Percentiles rank a stretch among this genome's conserved stretches.
phyloP scores from a whole-genome alignment of 345 rosid genomes.

The Gossypium ekmanianum region DNA sequence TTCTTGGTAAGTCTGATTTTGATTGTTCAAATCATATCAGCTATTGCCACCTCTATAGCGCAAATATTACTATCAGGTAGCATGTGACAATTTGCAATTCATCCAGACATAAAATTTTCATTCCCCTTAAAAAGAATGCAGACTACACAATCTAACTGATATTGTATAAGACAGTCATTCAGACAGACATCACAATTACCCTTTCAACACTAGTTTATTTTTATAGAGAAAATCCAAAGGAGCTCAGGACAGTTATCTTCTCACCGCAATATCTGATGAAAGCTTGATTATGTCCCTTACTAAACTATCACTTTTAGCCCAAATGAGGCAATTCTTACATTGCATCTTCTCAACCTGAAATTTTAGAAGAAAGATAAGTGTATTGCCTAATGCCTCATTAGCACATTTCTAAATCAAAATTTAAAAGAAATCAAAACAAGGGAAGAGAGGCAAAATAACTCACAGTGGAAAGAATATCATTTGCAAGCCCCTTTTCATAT shows the following conservation, averaged over 20 bases:
- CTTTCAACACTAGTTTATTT: not conserved
- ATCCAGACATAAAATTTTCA: not conserved
- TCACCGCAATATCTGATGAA: constrained; percentile 55
- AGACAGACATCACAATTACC: not conserved
- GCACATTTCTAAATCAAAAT: constrained; percentile 9
- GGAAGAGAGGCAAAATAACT: constrained; percentile 26
- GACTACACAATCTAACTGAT: not conserved
- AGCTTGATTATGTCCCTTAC: constrained; percentile 64
- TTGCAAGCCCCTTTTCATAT: constrained; percentile 76
- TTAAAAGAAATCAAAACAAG: not conserved
- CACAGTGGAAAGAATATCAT: constrained; percentile 76
- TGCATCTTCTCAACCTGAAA: constrained; percentile 55
- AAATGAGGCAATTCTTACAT: constrained; percentile 73
- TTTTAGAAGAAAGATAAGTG: not conserved
- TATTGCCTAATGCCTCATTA: not conserved
- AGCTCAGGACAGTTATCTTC: constrained; percentile 17
- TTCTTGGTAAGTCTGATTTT: not conserved
- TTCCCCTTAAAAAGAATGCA: not conserved
- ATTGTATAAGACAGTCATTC: not conserved
- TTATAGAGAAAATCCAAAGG: not conserved
- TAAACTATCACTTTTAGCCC: constrained; percentile 89
- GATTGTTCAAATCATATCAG: not conserved
- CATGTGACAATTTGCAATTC: not conserved
- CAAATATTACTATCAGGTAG: not conserved
- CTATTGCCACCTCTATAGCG: not conserved